phyloP scores from a whole-genome alignment of 1,139 yeast species.

The Pichia sorboxylosa region DNA sequence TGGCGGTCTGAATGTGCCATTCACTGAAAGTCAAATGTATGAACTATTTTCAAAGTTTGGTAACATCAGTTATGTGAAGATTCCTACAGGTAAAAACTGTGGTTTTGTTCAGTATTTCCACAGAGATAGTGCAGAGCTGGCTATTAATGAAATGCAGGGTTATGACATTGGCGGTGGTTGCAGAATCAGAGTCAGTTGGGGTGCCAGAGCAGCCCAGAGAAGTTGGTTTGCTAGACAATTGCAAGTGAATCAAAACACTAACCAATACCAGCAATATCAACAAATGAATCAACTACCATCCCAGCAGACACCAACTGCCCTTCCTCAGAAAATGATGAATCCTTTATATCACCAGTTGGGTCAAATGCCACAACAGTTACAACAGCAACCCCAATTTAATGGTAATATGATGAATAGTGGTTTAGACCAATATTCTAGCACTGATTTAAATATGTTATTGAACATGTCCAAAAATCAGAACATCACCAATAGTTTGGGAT shows the following conservation, averaged over 20 bases:
- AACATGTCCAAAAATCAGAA: slow-evolving; percentile 10
- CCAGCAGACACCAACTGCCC: slow-evolving; percentile 11
- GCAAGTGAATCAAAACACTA: slow-evolving; percentile 19
- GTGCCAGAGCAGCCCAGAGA: slow-evolving; percentile 30
- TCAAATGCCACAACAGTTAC: neutral
- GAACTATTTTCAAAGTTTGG: slow-evolving; percentile 59
- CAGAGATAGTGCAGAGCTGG: slow-evolving; percentile 60
- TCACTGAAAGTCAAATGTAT: slow-evolving; percentile 47
- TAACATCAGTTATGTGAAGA: slow-evolving; percentile 49
- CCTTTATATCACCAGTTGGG: slow-evolving; percentile 1
- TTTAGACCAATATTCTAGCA: slow-evolving; percentile 11
- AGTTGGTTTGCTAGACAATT: slow-evolving; percentile 25
- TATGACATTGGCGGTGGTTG: slow-evolving; percentile 53
- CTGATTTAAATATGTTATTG: slow-evolving; percentile 10
- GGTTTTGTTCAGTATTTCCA: slow-evolving; percentile 58
- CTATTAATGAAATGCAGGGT: slow-evolving; percentile 65
- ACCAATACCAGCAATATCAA: slow-evolving; percentile 15
- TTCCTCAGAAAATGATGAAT: slow-evolving; percentile 16
- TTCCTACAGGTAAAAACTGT: slow-evolving; percentile 61
- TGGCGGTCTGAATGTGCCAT: slow-evolving; percentile 50
- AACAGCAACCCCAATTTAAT: neutral
- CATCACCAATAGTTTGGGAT: slow-evolving; percentile 11
- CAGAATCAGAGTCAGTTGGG: slow-evolving; percentile 64
- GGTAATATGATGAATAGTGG: too few relatives aligned
- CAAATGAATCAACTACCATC: slow-evolving; percentile 8